Conservation (phyloP, 768 basidiomycete genomes). For the Boletus tomentosulus region DNA sequence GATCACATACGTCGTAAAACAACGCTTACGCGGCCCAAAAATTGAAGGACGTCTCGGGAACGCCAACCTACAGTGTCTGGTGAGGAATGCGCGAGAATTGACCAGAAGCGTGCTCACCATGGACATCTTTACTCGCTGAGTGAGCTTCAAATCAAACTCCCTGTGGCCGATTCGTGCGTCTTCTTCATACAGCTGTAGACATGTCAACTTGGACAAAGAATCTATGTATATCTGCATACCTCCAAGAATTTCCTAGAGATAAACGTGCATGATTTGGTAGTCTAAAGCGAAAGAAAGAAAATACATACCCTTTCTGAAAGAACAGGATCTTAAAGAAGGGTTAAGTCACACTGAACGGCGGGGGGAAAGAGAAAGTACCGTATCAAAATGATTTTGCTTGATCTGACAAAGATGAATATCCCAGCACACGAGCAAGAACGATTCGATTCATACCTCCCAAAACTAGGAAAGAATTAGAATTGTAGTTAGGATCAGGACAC, state of each 20-base stretch:
- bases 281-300: conserved; percentile 4
- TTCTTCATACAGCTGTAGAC: conserved; percentile 76
- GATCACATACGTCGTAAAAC: background rate
- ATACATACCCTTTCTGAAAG: conserved; percentile 89
- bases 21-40: conserved; percentile 80
- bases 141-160: conserved; percentile 92
- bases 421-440: background rate
- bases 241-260: conserved; percentile 73
- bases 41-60: conserved; percentile 91
- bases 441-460: conserved; percentile 54
- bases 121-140: conserved; percentile 94
- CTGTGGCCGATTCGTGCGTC: conserved; percentile 92
- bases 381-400: conserved; percentile 97
- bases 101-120: conserved; percentile 59
- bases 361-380: conserved; percentile 40
- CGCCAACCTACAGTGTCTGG: conserved; percentile 64
- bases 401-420: conserved; percentile 53
- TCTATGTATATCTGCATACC: conserved; percentile 32
- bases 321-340: conserved; percentile 62
- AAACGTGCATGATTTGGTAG: conserved; percentile 15
- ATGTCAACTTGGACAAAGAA: background rate
- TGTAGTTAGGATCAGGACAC: background rate
- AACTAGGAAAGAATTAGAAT: conserved; percentile 41
- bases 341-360: conserved; percentile 14
- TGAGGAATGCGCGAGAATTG: background rate